Percentiles rank a stretch among this genome's conserved stretches.
Conservation (phyloP, 1,139 yeast genomes). For the Debaryomyces coudertii region DNA sequence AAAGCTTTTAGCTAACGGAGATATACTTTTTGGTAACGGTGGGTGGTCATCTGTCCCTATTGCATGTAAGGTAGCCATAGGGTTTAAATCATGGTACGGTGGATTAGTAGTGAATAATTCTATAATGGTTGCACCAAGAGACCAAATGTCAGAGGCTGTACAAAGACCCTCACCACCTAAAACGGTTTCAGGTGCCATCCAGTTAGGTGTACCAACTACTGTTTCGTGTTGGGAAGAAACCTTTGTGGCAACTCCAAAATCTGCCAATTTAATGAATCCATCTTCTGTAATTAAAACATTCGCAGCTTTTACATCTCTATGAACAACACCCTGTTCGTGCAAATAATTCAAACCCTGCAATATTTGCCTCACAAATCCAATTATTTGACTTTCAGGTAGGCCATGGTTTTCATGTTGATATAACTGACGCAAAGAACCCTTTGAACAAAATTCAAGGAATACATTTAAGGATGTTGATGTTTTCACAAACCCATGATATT, state of each 20-base stretch:
- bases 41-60: slow-evolving; percentile 86
- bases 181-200: slow-evolving; percentile 88
- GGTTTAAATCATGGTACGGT: slow-evolving; percentile 79
- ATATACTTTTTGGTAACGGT: slow-evolving; percentile 66
- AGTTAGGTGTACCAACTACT: slow-evolving; percentile 73
- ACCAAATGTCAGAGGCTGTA: slow-evolving; percentile 88
- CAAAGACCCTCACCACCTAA: slow-evolving; percentile 82
- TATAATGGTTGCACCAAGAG: slow-evolving; percentile 91
- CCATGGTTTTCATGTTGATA: slow-evolving; percentile 58
- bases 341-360: slow-evolving; percentile 70
- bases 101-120: slow-evolving; percentile 88
- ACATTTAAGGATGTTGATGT: slow-evolving; percentile 68
- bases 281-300: slow-evolving; percentile 65
- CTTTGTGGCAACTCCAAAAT: slow-evolving; percentile 76
- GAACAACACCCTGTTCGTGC: slow-evolving; percentile 74
- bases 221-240: slow-evolving; percentile 47
- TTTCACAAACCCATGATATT: slow-evolving; percentile 85
- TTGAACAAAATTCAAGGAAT: slow-evolving; percentile 74
- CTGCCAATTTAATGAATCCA: slow-evolving; percentile 70
- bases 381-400: slow-evolving; percentile 63
- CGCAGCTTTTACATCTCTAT: slow-evolving; percentile 80
- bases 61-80: slow-evolving; percentile 90
- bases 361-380: slow-evolving; percentile 67
- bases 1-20: slow-evolving; percentile 63
- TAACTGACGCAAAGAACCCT: slow-evolving; percentile 79